Percentiles rank a stretch among this genome's conserved stretches.
phyloP scores from a whole-genome alignment of 208 protist species.

The Crithidia acanthocephali region DNA sequence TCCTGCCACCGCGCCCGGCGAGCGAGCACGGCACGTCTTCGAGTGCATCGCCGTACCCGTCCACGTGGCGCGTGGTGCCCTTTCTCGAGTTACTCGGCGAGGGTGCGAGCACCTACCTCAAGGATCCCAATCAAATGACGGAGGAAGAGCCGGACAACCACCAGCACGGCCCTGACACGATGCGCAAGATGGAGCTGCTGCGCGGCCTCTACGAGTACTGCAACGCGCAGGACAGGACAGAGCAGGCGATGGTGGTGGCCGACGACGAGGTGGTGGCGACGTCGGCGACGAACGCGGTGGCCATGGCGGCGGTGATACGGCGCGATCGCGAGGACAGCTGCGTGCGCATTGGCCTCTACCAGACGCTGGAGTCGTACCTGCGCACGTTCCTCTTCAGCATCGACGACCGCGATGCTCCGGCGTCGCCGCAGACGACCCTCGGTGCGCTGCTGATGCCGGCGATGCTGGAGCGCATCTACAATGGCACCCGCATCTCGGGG shows the following conservation, averaged over 20 bases:
- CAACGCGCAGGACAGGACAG: slow-evolving; percentile 73
- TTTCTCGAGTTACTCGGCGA: slow-evolving; percentile 43
- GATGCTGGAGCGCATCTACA: slow-evolving; percentile 80
- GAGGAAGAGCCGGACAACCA: slow-evolving; percentile 64
- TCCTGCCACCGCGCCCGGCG: slow-evolving; percentile 19
- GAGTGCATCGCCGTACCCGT: slow-evolving; percentile 12
- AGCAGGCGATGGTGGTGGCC: slow-evolving; percentile 61
- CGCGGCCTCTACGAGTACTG: slow-evolving; percentile 80
- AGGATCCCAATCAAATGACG: slow-evolving; percentile 28
- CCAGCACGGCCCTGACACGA: slow-evolving; percentile 72
- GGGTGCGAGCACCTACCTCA: slow-evolving; percentile 40
- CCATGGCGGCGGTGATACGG: slow-evolving; percentile 50
- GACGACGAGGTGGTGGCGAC: slow-evolving; percentile 25
- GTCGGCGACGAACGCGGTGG: slow-evolving; percentile 34
- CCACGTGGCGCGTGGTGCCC: slow-evolving; percentile 28
- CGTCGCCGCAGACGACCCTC: slow-evolving; percentile 47
- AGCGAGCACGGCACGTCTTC: neutral
- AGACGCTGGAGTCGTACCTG: slow-evolving; percentile 71
- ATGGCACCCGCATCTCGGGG: slow-evolving; percentile 67
- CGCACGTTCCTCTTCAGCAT: slow-evolving; percentile 59
- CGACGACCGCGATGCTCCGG: slow-evolving; percentile 19
- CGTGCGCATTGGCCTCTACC: slow-evolving; percentile 69
- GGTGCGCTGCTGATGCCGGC: slow-evolving; percentile 49
- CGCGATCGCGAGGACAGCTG: slow-evolving; percentile 58
- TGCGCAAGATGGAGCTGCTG: slow-evolving; percentile 87